Evolutionary conservation across 2,329 filamentous ascomycete species (phyloP), one percentile per base, ranked within the genome.

Genomic region (Westerdykella sp.): DNA sequence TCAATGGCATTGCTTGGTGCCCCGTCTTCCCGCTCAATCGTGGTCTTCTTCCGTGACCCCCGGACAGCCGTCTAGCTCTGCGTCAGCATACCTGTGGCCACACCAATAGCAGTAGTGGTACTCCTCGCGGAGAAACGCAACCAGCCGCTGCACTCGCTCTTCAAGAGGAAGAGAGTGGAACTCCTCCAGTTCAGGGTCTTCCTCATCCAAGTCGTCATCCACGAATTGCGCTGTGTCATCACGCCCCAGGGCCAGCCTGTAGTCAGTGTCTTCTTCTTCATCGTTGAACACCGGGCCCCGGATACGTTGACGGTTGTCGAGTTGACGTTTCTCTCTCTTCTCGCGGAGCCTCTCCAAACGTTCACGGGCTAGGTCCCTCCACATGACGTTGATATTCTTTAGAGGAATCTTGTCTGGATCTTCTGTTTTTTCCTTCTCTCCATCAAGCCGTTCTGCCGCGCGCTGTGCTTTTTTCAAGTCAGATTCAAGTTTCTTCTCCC

Each of bases 21-120:
- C 7, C 25, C 11, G 7, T 28, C 25, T 7, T 12, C 25, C 9
- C 25, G 9, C 25, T 79, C 63, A 83, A 54, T 80, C 80, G 60
- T 83, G 80, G 56, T 96, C 90, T 59, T 95, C 89, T 67, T 96
- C 93, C 0, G 81, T 85, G 30, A 83, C 43, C 1, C 93, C 93
- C 0, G 93, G 91, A 73, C 93, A 98, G 0, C 87, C 90, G 11
- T 93, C 87, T 84, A 96, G 83, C 30, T 72, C 68, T 30, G 71
- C 72, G 58, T 88, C 81, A 0, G 81, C 78, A 63, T 96, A 98
- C 41, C 73, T 73, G 66, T 78, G 85, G 65, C 96, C 97, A 69
- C 93, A 98, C 86, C 90, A 98, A 63, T 96, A 95, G 70, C 93
- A 98, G 63, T 98, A 98, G 36, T 75, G 69, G 59, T 88, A 80